Evolutionary conservation across 2,329 filamentous ascomycete genomes (phyloP), one percentile per base, ranked within the genome.

Genomic region (Exophiala dermatitidis): DNA sequence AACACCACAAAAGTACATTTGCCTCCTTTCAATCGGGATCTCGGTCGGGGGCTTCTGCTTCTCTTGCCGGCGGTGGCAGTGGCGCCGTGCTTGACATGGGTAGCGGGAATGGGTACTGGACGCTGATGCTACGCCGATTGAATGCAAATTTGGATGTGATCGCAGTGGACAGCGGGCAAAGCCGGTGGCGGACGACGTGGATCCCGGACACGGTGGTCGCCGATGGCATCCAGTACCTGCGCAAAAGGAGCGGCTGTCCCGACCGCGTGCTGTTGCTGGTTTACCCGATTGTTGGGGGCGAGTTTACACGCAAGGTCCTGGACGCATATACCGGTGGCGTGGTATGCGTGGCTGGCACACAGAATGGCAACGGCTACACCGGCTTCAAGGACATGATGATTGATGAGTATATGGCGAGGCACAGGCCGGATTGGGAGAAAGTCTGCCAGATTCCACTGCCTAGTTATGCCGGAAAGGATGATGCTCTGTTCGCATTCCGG

Each of bases 391-490:
- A 77, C 60, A 71, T 77, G 67, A 82, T 77, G 28, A 80, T 87
- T 66, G 83, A 83, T 61, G 76, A 83, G 63, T 89, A 81, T 72
- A 82, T 88, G 71, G 76, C 69, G 55, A 70, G 67, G 45, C 50
- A 61, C 29, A 75, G 80, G 61, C 66, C 64, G 29, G 73, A 72
- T 1, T 89, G 82, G 78, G 74, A 76, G 46, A 77, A 79, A 66
- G 73, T 79, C 2, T 74, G 80, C 9, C 82, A 85, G 70, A 74
- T 88, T 57, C 77, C 85, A 3, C 66, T 90, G 64, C 85, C 85
- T 26, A 87, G 83, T 66, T 89, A 89, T 68, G 81, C 84, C 2
- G 85, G 83, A 30, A 89, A 89, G 67, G 86, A 90, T 62, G 85
- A 90, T 69, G 85, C 82, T 0, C 64, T 89, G 51, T 89, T 83